phyloP scores from a whole-genome alignment of 129 eudicot species.

The Silybum marianum region DNA sequence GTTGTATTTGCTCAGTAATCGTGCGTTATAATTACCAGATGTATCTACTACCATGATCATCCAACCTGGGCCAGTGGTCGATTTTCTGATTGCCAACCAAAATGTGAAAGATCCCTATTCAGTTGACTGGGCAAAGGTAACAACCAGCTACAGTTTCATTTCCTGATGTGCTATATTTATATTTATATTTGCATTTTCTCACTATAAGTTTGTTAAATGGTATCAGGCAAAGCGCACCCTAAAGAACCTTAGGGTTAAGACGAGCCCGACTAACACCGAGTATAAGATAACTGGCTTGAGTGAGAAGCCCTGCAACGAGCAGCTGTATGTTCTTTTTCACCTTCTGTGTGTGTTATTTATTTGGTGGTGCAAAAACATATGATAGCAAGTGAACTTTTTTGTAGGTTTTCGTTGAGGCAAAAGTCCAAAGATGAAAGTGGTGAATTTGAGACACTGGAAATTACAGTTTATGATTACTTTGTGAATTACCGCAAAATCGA shows the following conservation, averaged over 20 bases:
- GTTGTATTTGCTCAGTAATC: not conserved
- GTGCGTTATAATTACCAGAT: slow-evolving; percentile 41
- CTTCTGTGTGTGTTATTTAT: not conserved
- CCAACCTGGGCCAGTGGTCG: slow-evolving; percentile 85
- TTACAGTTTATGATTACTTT: slow-evolving; percentile 78
- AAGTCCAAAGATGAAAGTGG: slow-evolving; percentile 51
- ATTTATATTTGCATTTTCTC: not conserved
- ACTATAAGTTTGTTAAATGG: not conserved
- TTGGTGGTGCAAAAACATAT: not conserved
- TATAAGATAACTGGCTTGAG: slow-evolving; percentile 87
- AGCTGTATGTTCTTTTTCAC: slow-evolving; percentile 44
- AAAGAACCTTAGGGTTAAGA: slow-evolving; percentile 78
- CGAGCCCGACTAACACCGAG: slow-evolving; percentile 60
- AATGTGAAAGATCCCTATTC: slow-evolving; percentile 68
- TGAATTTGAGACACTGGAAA: slow-evolving; percentile 48
- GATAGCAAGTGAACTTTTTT: not conserved
- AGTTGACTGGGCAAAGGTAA: slow-evolving; percentile 84
- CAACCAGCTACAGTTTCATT: not conserved
- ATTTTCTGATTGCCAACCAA: slow-evolving; percentile 80
- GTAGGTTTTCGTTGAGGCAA: slow-evolving; percentile 72
- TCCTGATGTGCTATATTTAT: not conserved
- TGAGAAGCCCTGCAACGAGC: slow-evolving; percentile 69
- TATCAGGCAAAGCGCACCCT: slow-evolving; percentile 75
- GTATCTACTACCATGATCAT: slow-evolving; percentile 84
- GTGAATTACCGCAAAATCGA: slow-evolving; percentile 66